phyloP scores from a whole-genome alignment of 768 basidiomycete genomes.

The Gymnopilus dilepis region DNA sequence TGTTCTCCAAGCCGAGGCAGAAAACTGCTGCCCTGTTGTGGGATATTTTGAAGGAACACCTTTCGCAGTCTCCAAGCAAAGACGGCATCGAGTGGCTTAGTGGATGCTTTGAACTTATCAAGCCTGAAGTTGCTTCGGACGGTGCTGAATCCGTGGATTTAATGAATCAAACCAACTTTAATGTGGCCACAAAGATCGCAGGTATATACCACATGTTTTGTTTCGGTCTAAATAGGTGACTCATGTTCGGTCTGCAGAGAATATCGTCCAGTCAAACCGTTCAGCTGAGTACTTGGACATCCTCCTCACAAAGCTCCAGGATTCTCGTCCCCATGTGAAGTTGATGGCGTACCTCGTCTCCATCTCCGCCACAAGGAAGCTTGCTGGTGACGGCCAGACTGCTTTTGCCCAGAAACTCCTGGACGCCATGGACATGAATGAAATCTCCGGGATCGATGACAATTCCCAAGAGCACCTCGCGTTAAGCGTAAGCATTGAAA shows the following conservation, averaged over 20 bases:
- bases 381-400: conserved; percentile 65
- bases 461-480: conserved; percentile 35
- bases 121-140: conserved; percentile 37
- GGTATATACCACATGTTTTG: conserved; percentile 45
- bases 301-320: conserved; percentile 57
- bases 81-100: conserved; percentile 50
- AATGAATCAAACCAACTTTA: conserved; percentile 58
- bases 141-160: conserved; percentile 41
- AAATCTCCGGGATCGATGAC: conserved; percentile 52
- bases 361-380: conserved; percentile 60
- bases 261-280: conserved; percentile 60
- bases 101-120: conserved; percentile 58
- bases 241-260: conserved; percentile 54
- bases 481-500: conserved; percentile 34
- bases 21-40: conserved; percentile 72
- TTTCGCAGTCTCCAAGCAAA: conserved; percentile 18
- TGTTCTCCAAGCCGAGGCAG: conserved; percentile 75
- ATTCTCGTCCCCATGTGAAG: conserved; percentile 55
- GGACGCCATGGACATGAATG: conserved; percentile 48
- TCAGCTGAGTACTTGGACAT: conserved; percentile 47
- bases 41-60: conserved; percentile 59
- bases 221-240: not conserved
- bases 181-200: conserved; percentile 65
- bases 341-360: conserved; percentile 65
- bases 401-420: conserved; percentile 56